Base-by-base conservation (phyloP, 352 stramenopile species). In the Globisporangium alternatum region DNA sequence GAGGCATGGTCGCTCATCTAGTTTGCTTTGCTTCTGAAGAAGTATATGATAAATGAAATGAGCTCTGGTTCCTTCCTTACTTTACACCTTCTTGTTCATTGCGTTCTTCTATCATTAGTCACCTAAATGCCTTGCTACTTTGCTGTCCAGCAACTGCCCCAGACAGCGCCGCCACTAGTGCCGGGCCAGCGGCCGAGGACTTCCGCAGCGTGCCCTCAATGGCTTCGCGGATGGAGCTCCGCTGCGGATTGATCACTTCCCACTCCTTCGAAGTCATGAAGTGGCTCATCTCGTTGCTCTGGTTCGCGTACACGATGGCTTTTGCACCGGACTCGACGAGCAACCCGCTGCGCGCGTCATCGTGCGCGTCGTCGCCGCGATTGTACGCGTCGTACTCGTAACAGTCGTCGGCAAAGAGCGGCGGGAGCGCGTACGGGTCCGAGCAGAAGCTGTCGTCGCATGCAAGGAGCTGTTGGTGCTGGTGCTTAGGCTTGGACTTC, bases 261-360 rank as follows among this genome's bases (percentile, higher is more conserved):
- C 81, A 90, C 65, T 90, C 81, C 51, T 90, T 90, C 17, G 75
- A 66, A 30, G 67, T 84, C 81, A 90, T 88, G 64, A 83, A 86
- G 28, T 69, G 70, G 15, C 64, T 65, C 9, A 69, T 67, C 45
- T 84, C 65, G 3, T 65, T 75, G 33, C 83, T 70, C 44, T 73
- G 75, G 43, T 80, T 74, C 1, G 75, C 78, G 59, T 90, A 88
- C 59, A 90, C 72, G 37, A 90, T 90, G 3, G 77, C 70, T 37
- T 90, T 90, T 21, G 74, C 75, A 1, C 74, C 62, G 10, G 65
- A 88, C 30, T 90, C 81, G 43, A 64, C 22, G 21, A 56, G 47
- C 5, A 33, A 9, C 3, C 5, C 41, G 13, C 19, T 47, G 7
- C 77, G 73, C 8, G 64, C 3, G 19, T 64, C 64, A 6, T 68